Conservation (phyloP, 2,329 filamentous ascomycete species). For the Emydomyces testavorans region DNA sequence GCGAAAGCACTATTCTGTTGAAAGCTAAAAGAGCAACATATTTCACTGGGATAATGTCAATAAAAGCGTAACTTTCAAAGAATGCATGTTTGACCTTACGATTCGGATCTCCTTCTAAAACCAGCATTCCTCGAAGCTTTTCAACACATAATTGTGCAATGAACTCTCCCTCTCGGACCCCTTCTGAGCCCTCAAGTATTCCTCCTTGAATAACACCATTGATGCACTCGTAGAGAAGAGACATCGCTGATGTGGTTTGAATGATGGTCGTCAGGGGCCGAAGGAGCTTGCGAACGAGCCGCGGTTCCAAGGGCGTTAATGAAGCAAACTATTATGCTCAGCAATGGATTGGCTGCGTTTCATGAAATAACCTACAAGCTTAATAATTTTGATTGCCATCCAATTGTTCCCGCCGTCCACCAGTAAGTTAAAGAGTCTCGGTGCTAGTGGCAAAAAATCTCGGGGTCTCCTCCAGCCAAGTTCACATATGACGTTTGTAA, state of each 20-base stretch:
- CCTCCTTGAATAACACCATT: conserved; percentile 96
- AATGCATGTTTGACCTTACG: conserved; percentile 43
- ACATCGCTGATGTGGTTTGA: conserved; percentile 91
- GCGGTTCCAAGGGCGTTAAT: conserved; percentile 80
- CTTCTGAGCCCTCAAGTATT: conserved; percentile 72
- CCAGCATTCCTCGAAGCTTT: conserved; percentile 87
- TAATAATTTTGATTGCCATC: conserved; percentile 99
- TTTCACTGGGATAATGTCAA: conserved; percentile 54
- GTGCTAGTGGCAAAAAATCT: conserved; percentile 85
- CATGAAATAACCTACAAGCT: conserved; percentile 52
- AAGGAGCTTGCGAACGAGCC: conserved; percentile 79
- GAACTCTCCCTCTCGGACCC: conserved; percentile 72
- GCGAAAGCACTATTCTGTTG: conserved; percentile 82
- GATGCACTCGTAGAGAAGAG: conserved; percentile 94
- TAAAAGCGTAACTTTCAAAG: conserved; percentile 2
- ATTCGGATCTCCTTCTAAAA: conserved; percentile 87
- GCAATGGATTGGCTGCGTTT: background rate
- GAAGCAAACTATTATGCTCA: conserved; percentile 64
- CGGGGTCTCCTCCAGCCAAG: conserved; percentile 85
- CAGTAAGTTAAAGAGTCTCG: conserved; percentile 79
- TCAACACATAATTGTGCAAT: conserved; percentile 84
- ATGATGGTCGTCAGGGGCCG: conserved; percentile 88
- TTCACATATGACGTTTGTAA: conserved; percentile 94
- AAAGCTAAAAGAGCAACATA: conserved; percentile 93
- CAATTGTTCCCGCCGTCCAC: conserved; percentile 93